A percentile compares a stretch with the other conserved stretches of the same genome.
These are phyloP conservation scores for Alternaria burnsii DNA, from an alignment of 2,329 filamentous ascomycete species.

Conservation along the genomic window DNA sequence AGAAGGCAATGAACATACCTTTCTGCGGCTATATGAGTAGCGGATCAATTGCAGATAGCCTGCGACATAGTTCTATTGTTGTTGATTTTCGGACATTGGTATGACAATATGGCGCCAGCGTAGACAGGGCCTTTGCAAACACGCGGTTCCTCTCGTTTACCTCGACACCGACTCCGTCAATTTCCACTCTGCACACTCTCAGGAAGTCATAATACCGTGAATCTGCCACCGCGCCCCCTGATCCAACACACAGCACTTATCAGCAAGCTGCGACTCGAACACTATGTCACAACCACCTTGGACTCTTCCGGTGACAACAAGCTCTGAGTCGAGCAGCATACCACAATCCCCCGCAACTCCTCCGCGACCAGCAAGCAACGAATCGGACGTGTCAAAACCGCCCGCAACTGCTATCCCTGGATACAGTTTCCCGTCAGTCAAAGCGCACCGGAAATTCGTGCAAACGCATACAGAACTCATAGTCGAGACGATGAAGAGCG, in stretches of 20 bases:
- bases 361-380: background rate
- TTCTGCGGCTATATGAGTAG: background rate
- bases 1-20: background rate
- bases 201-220: background rate
- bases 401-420: background rate
- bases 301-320: background rate
- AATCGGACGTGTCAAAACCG: background rate
- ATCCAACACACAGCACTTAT: background rate
- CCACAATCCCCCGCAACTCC: background rate
- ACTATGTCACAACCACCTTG: background rate
- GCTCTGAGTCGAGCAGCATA: background rate
- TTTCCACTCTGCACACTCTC: background rate
- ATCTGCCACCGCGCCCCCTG: background rate
- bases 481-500: background rate
- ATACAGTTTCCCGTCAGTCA: conserved; percentile 1
- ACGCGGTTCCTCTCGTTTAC: background rate
- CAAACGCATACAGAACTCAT: background rate
- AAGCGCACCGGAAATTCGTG: background rate
- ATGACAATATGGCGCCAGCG: background rate
- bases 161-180: background rate
- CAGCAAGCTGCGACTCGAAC: background rate
- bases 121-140: background rate
- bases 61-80: background rate
- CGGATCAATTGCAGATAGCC: too few relatives aligned
- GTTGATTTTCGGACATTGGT: background rate